These are phyloP conservation scores for Phytopythium delawarense DNA, from an alignment of 352 stramenopile species.

Conservation along the genomic window DNA sequence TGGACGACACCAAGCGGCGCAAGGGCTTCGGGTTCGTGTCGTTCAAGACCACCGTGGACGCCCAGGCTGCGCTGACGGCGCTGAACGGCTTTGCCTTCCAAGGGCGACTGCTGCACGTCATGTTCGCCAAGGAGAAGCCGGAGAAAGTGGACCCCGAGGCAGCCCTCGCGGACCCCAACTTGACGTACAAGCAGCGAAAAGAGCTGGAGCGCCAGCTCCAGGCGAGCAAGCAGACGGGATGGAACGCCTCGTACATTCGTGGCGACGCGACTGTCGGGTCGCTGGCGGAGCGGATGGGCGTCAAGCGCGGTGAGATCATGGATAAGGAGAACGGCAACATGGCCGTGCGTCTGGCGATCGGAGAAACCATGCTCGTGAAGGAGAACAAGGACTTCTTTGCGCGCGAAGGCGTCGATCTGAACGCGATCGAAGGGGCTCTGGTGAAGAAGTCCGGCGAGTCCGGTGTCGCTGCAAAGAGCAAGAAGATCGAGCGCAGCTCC, in stretches of 20 bases:
- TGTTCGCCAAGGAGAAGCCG: conserved; percentile 80
- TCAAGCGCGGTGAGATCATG: conserved; percentile 94
- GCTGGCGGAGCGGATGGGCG: conserved; percentile 79
- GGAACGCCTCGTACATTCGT: conserved; percentile 94
- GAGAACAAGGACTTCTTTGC: conserved; percentile 98
- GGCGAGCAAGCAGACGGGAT: conserved; percentile 82
- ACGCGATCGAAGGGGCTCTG: conserved; percentile 87
- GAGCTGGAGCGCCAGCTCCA: conserved; percentile 87
- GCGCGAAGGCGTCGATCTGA: conserved; percentile 92
- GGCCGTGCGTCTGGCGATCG: conserved; percentile 96
- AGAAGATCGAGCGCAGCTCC: conserved; percentile 89
- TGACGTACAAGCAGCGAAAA: conserved; percentile 90
- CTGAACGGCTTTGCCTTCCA: conserved; percentile 96
- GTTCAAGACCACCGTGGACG: conserved; percentile 91
- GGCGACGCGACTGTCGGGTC: conserved; percentile 73
- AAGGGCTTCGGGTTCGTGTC: conserved; percentile 98
- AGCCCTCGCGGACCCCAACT: conserved; percentile 52
- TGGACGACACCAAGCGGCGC: conserved; percentile 93
- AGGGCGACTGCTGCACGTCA: conserved; percentile 93
- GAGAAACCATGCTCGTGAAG: conserved; percentile 97
- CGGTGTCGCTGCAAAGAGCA: conserved; percentile 22
- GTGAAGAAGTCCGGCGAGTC: conserved; percentile 44
- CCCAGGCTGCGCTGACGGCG: conserved; percentile 79
- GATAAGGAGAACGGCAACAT: conserved; percentile 95
- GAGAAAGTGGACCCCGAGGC: conserved; percentile 57